These are phyloP conservation scores for Plasmodium vivax DNA, from an alignment of 169 alveolate species.

Conservation along the genomic window DNA sequence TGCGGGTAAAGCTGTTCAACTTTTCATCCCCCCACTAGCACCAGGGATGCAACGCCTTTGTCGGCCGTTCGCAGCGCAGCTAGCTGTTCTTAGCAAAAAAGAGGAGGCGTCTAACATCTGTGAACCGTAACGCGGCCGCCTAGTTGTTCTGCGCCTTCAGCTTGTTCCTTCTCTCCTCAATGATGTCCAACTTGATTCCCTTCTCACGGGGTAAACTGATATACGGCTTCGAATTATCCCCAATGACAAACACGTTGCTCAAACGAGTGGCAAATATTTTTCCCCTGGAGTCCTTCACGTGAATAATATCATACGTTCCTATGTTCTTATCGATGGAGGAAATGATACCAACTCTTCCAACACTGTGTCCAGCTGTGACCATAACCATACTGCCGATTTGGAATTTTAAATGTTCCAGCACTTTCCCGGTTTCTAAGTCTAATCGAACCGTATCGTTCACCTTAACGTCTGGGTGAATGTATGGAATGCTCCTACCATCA, in stretches of 20 bases:
- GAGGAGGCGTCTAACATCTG: neutral
- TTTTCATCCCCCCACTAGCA: neutral
- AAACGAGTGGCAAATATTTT: conserved; percentile 96
- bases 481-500: conserved; percentile 99
- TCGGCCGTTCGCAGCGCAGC: neutral
- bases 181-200: conserved; percentile 92
- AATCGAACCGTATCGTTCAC: conserved; percentile 96
- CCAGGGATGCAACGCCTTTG: neutral
- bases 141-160: conserved; percentile 74
- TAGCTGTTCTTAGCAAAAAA: neutral
- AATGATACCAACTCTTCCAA: conserved; percentile 98
- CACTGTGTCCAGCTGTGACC: conserved; percentile 98
- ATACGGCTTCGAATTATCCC: conserved; percentile 94
- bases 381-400: conserved; percentile 95
- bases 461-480: conserved; percentile 98
- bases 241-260: conserved; percentile 96
- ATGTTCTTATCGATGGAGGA: conserved; percentile 96
- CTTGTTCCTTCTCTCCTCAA: conserved; percentile 92
- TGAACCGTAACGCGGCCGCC: neutral
- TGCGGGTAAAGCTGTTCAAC: neutral
- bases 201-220: conserved; percentile 94
- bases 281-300: conserved; percentile 95
- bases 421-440: conserved; percentile 96
- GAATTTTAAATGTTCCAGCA: conserved; percentile 93
- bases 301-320: conserved; percentile 97